These are phyloP conservation scores for Clavulina sp. DNA, from an alignment of 768 basidiomycete species.

Conservation along the genomic window DNA sequence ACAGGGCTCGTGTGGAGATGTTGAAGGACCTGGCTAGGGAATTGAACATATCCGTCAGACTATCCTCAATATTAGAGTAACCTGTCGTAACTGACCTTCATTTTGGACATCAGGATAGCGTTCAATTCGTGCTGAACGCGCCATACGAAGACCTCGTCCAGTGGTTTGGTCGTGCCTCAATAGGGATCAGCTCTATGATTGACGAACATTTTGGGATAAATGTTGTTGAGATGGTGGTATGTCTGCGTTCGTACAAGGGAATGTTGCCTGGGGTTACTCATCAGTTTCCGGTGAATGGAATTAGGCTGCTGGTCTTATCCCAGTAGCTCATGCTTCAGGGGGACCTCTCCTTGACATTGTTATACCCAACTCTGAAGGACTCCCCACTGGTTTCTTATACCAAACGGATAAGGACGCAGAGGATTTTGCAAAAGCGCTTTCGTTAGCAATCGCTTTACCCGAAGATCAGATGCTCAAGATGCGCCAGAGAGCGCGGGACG, in stretches of 20 bases:
- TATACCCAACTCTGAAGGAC: constrained; percentile 28
- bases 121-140: constrained; percentile 72
- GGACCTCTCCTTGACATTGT: constrained; percentile 87
- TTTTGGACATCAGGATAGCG: constrained; percentile 31
- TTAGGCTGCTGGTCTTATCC: constrained; percentile 86
- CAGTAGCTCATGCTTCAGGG: constrained; percentile 82
- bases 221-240: constrained; percentile 91
- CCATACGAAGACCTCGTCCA: constrained; percentile 50
- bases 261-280: constrained; percentile 5
- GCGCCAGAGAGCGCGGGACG: constrained; percentile 46
- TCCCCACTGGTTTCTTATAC: constrained; percentile 34
- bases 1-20: constrained; percentile 46
- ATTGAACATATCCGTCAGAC: constrained; percentile 47
- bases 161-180: constrained; percentile 56
- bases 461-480: constrained; percentile 39
- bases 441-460: constrained; percentile 42
- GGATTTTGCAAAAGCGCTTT: constrained; percentile 49
- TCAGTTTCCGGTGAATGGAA: background rate
- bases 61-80: constrained; percentile 1
- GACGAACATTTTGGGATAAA: constrained; percentile 99
- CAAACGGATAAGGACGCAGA: constrained; percentile 46
- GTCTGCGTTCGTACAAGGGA: constrained; percentile 16
- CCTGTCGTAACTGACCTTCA: background rate
- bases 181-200: constrained; percentile 91
- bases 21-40: constrained; percentile 42